phyloP scores from a whole-genome alignment of 208 protist genomes.

The Acanthamoeba healyi region DNA sequence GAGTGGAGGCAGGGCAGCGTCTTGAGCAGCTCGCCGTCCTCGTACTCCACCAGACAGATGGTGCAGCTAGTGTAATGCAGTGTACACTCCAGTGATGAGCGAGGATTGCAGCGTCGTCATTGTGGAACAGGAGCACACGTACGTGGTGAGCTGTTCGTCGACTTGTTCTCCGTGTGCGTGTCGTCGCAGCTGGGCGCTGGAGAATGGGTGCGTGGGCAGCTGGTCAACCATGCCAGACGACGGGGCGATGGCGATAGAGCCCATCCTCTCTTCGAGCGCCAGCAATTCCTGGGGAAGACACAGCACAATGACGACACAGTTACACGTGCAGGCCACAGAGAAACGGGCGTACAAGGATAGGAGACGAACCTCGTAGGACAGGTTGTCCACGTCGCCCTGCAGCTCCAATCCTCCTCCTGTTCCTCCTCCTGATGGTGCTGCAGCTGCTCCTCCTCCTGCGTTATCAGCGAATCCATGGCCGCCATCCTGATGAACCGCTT shows the following conservation, averaged over 20 bases:
- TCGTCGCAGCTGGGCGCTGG: not conserved
- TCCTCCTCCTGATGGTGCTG: too few species aligned
- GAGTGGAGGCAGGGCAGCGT: slow-evolving; percentile 38
- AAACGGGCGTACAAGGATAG: too few species aligned
- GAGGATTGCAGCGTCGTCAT: not conserved
- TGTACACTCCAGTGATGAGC: not conserved
- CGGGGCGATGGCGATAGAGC: not conserved
- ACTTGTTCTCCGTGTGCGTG: not conserved
- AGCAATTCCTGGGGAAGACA: not conserved
- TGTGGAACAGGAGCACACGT: not conserved
- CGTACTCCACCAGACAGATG: slow-evolving; percentile 60
- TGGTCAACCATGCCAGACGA: not conserved
- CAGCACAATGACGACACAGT: too few species aligned
- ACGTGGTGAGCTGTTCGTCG: slow-evolving; percentile 15
- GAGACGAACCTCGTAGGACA: not conserved
- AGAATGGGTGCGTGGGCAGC: slow-evolving; percentile 11
- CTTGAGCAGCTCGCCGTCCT: slow-evolving; percentile 38
- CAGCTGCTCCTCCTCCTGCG: too few species aligned
- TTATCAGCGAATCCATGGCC: too few species aligned
- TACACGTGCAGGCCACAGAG: too few species aligned
- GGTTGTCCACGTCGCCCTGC: not conserved
- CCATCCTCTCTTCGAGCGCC: slow-evolving; percentile 22
- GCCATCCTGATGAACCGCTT: not conserved
- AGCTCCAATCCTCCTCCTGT: too few species aligned
- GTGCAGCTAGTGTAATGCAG: not conserved